A percentile compares a stretch with the other conserved stretches of the same genome.
Conservation (phyloP, 2,329 filamentous ascomycete genomes). For the Phaeosphaeriaceae sp. region DNA sequence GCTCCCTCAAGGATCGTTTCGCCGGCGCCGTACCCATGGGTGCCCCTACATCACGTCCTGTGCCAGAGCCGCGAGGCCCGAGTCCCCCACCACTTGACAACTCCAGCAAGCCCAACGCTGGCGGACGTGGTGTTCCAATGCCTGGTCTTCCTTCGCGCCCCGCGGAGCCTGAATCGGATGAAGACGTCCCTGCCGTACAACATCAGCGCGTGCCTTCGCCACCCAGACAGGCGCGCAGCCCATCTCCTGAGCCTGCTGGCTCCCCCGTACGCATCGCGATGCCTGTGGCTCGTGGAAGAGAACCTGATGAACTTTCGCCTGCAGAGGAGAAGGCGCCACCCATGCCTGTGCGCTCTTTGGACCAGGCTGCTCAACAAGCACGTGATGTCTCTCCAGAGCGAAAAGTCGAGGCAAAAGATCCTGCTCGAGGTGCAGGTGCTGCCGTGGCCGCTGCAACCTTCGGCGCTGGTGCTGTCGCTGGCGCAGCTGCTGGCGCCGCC, state of each 20-base stretch:
- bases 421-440: constrained; percentile 61
- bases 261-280: constrained; percentile 88
- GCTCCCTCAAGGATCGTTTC: constrained; percentile 82
- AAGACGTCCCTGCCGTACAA: constrained; percentile 62
- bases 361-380: constrained; percentile 68
- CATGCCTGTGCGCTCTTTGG: constrained; percentile 70
- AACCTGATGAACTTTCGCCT: constrained; percentile 58
- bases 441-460: constrained; percentile 54
- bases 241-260: constrained; percentile 61
- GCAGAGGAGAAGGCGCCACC: constrained; percentile 59
- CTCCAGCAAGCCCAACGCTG: constrained; percentile 71
- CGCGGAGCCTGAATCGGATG: constrained; percentile 50
- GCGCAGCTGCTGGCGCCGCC: constrained; percentile 48
- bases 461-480: constrained; percentile 54
- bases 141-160: constrained; percentile 75
- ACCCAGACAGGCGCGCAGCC: constrained; percentile 49
- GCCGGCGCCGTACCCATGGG: constrained; percentile 70
- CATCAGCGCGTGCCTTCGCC: constrained; percentile 55
- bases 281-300: constrained; percentile 74
- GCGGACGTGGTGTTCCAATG: constrained; percentile 72
- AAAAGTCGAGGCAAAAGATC: constrained; percentile 62
- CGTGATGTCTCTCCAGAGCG: constrained; percentile 71
- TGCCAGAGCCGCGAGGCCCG: constrained; percentile 51
- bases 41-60: constrained; percentile 54
- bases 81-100: constrained; percentile 70